Evolutionary conservation across 2,329 filamentous ascomycete species (phyloP).

Genomic region (Ophiosphaerella herpotricha): DNA sequence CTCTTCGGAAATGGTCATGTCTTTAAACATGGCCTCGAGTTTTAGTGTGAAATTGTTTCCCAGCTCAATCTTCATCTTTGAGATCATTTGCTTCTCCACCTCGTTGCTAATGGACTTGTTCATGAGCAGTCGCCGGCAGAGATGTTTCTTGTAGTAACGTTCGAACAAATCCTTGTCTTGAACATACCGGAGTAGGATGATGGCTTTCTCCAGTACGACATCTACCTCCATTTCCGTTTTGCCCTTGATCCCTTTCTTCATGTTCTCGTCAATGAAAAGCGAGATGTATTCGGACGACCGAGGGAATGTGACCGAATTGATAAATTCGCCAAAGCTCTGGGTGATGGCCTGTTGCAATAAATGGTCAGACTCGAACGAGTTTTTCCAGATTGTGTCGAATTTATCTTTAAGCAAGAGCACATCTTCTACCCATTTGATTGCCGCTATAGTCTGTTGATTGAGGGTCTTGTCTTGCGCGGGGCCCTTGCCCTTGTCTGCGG

Average conservation of each 20-base stretch:
- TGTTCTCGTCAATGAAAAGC: slow-evolving; percentile 93
- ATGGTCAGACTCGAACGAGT: slow-evolving; percentile 76
- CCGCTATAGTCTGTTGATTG: slow-evolving; percentile 82
- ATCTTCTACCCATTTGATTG: slow-evolving; percentile 94
- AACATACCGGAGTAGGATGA: slow-evolving; percentile 83
- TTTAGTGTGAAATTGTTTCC: slow-evolving; percentile 93
- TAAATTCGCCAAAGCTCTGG: slow-evolving; percentile 87
- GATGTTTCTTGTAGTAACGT: slow-evolving; percentile 96
- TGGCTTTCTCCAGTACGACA: slow-evolving; percentile 82
- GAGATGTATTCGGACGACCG: slow-evolving; percentile 92
- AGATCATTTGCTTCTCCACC: slow-evolving; percentile 93
- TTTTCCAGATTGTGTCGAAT: slow-evolving; percentile 78
- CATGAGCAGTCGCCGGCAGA: slow-evolving; percentile 84
- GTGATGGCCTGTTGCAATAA: slow-evolving; percentile 80
- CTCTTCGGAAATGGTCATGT: slow-evolving; percentile 87
- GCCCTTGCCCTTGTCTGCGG: slow-evolving; percentile 58
- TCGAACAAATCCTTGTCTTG: slow-evolving; percentile 94
- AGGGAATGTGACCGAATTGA: slow-evolving; percentile 73
- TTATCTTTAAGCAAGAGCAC: slow-evolving; percentile 84
- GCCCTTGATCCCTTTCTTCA: slow-evolving; percentile 91
- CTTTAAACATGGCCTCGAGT: slow-evolving; percentile 97
- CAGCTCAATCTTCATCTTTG: slow-evolving; percentile 94
- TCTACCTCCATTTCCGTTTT: slow-evolving; percentile 91
- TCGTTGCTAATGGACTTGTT: slow-evolving; percentile 89
- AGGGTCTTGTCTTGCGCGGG: slow-evolving; percentile 53